A percentile compares a stretch with the other conserved stretches of the same genome.
phyloP scores from a whole-genome alignment of 2,329 filamentous ascomycete species.

The Epichloe sp. region DNA sequence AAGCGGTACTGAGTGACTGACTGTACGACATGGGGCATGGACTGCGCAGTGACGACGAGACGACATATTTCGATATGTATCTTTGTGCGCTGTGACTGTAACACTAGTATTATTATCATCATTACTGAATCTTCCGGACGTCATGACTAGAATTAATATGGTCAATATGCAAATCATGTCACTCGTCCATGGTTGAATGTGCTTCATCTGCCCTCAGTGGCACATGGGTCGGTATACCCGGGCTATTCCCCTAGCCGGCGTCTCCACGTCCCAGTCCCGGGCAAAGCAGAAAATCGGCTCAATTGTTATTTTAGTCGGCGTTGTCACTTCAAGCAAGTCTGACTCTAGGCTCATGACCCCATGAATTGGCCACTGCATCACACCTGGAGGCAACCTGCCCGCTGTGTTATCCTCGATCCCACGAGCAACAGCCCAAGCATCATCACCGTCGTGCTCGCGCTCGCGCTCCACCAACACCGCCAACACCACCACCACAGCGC shows the following conservation, averaged over 20 bases:
- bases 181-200: not conserved
- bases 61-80: not conserved
- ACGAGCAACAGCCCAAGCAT: not conserved
- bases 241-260: not conserved
- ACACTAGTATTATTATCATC: not conserved
- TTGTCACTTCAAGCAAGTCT: not conserved
- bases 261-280: not conserved
- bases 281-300: constrained; percentile 6
- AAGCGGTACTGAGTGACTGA: constrained; percentile 20
- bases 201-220: not conserved
- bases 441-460: not conserved
- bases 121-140: too few relatives aligned
- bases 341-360: not conserved
- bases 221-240: not conserved
- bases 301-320: not conserved
- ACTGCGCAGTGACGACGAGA: not conserved
- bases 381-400: constrained; percentile 2
- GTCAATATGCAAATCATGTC: not conserved
- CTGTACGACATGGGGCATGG: not conserved
- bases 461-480: not conserved
- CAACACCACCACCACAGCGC: constrained; percentile 2
- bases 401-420: not conserved
- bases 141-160: too few relatives aligned
- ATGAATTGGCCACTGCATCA: constrained; percentile 5
- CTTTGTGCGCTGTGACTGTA: not conserved